phyloP scores from a whole-genome alignment of 768 basidiomycete genomes.

The Suillus weaverae region DNA sequence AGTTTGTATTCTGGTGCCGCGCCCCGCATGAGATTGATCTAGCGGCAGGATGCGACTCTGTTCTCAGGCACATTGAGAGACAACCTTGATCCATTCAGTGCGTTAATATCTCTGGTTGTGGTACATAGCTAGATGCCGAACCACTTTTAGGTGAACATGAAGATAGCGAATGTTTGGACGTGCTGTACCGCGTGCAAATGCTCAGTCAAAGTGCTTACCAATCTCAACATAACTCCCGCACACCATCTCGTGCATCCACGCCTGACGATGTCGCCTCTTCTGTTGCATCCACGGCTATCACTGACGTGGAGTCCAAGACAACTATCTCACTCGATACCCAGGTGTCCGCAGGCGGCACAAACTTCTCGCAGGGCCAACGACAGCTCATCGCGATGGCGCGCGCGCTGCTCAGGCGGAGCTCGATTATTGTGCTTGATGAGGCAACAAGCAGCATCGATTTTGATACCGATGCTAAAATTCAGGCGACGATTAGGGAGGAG shows the following conservation, averaged over 20 bases:
- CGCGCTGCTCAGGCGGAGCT: slow-evolving; percentile 67
- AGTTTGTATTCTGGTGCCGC: not conserved
- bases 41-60: slow-evolving; percentile 59
- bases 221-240: slow-evolving; percentile 52
- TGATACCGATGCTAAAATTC: slow-evolving; percentile 88
- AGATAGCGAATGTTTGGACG: slow-evolving; percentile 79
- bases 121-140: not conserved
- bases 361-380: slow-evolving; percentile 91
- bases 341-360: slow-evolving; percentile 82
- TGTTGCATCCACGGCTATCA: slow-evolving; percentile 40
- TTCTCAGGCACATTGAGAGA: slow-evolving; percentile 81
- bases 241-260: slow-evolving; percentile 46
- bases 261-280: slow-evolving; percentile 44
- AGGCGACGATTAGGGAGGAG: slow-evolving; percentile 82
- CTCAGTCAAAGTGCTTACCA: slow-evolving; percentile 48
- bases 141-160: slow-evolving; percentile 60
- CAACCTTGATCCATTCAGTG: slow-evolving; percentile 73
- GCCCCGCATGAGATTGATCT: not conserved
- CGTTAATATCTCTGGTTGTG: slow-evolving; percentile 4
- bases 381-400: slow-evolving; percentile 88
- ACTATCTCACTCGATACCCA: slow-evolving; percentile 70
- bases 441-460: slow-evolving; percentile 88
- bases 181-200: slow-evolving; percentile 80
- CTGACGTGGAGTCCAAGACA: slow-evolving; percentile 57
- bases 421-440: slow-evolving; percentile 79